Conservation (phyloP, 352 stramenopile genomes). For the Phytophthora cactorum region DNA sequence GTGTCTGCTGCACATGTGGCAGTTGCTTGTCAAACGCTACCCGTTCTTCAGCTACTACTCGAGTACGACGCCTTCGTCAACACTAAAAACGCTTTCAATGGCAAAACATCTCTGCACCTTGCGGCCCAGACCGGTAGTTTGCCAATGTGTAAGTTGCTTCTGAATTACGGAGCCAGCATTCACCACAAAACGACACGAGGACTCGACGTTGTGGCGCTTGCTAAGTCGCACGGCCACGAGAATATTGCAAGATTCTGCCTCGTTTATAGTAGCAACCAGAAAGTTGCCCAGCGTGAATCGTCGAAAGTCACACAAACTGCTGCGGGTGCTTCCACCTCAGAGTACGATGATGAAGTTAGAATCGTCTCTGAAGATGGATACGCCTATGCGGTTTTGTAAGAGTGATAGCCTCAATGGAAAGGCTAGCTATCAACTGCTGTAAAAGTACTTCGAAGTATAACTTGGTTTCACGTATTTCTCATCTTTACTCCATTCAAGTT, state of each 20-base stretch:
- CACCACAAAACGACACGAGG: conserved; percentile 36
- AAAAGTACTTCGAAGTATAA: background rate
- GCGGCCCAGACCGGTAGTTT: conserved; percentile 58
- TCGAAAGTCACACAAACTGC: conserved; percentile 22
- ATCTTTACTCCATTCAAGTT: too few species aligned
- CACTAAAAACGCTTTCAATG: conserved; percentile 50
- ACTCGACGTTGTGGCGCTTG: conserved; percentile 34
- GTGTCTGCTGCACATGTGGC: conserved; percentile 61
- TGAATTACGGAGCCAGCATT: conserved; percentile 40
- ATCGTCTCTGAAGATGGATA: conserved; percentile 47
- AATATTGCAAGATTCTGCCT: conserved; percentile 41
- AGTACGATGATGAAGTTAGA: conserved; percentile 33
- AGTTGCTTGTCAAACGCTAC: conserved; percentile 46
- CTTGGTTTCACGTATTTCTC: too few species aligned
- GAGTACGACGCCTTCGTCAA: conserved; percentile 59
- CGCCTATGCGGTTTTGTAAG: conserved; percentile 43
- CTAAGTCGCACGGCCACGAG: conserved; percentile 35
- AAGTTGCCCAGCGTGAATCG: conserved; percentile 1
- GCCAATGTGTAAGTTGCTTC: conserved; percentile 57
- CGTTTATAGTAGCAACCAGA: conserved; percentile 14
- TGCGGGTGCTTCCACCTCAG: conserved; percentile 24
- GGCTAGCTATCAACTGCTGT: conserved; percentile 1
- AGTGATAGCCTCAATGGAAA: conserved; percentile 24
- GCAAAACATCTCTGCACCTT: conserved; percentile 66
- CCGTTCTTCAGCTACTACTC: conserved; percentile 50